phyloP scores from a whole-genome alignment of 805 yeast species.

The Alloascoidea africana region DNA sequence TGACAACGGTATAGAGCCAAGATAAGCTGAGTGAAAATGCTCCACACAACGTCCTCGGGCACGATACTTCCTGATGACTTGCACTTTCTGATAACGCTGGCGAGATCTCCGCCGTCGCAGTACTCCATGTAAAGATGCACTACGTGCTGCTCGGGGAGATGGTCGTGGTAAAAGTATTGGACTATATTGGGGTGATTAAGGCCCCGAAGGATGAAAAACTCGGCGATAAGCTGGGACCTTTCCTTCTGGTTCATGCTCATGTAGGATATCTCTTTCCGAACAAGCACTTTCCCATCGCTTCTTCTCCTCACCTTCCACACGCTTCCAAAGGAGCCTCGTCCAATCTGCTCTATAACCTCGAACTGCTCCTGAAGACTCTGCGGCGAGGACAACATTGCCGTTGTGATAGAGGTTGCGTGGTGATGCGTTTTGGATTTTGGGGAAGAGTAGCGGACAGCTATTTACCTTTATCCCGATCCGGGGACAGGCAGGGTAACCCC shows the following conservation, averaged over 20 bases:
- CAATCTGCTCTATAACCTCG: slow-evolving; percentile 77
- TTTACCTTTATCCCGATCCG: too few relatives aligned
- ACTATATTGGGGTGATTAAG: slow-evolving; percentile 84
- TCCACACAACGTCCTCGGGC: slow-evolving; percentile 86
- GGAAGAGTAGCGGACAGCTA: too few relatives aligned
- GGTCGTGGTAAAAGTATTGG: slow-evolving; percentile 75
- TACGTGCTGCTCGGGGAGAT: slow-evolving; percentile 50
- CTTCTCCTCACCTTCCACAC: slow-evolving; percentile 67
- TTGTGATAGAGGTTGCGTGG: too few relatives aligned
- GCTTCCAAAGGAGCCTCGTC: slow-evolving; percentile 90
- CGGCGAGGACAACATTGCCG: too few relatives aligned
- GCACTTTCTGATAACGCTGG: slow-evolving; percentile 43
- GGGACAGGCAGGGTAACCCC: too few relatives aligned
- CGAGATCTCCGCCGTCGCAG: slow-evolving; percentile 68
- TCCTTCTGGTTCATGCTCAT: slow-evolving; percentile 84
- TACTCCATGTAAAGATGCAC: slow-evolving; percentile 80
- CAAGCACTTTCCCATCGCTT: slow-evolving; percentile 53
- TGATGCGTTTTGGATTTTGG: too few relatives aligned
- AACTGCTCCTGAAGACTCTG: too few relatives aligned
- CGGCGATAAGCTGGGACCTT: slow-evolving; percentile 73
- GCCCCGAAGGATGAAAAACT: slow-evolving; percentile 71
- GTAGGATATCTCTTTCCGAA: slow-evolving; percentile 85
- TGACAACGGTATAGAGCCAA: slow-evolving; percentile 85
- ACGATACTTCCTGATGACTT: slow-evolving; percentile 50
- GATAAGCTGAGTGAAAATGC: slow-evolving; percentile 71